Evolutionary conservation across 1,139 yeast genomes (phyloP).

Genomic region (Candida anutae): DNA sequence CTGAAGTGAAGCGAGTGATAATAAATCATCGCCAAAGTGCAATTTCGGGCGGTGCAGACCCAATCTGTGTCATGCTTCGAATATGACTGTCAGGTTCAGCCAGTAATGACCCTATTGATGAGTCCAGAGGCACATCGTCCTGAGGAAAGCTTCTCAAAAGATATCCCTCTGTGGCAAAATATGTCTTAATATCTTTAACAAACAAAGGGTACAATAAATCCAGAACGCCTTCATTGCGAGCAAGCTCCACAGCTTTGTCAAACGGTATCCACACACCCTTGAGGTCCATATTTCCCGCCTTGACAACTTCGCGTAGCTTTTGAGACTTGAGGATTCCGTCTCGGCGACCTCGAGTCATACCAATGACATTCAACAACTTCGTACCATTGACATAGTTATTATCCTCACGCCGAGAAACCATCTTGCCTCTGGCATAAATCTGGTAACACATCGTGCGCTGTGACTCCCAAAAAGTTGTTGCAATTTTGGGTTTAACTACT

Average conservation of each 20-base stretch:
- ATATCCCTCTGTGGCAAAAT: slow-evolving; percentile 22
- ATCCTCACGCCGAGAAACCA: slow-evolving; percentile 47
- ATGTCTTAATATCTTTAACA: slow-evolving; percentile 33
- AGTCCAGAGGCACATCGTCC: too few species aligned
- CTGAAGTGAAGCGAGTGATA: too few species aligned
- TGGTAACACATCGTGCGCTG: slow-evolving; percentile 42
- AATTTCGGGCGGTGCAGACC: too few species aligned
- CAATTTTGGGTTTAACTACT: slow-evolving; percentile 28
- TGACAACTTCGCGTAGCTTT: slow-evolving; percentile 36
- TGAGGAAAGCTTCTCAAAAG: too few species aligned
- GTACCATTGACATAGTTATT: slow-evolving; percentile 49
- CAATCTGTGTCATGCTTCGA: too few species aligned
- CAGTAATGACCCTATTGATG: too few species aligned
- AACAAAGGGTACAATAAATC: slow-evolving; percentile 38
- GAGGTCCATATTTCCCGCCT: slow-evolving; percentile 46
- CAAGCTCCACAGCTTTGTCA: slow-evolving; percentile 45
- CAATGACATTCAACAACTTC: slow-evolving; percentile 46
- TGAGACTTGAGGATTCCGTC: slow-evolving; percentile 50
- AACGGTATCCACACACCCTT: slow-evolving; percentile 55
- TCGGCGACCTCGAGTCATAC: slow-evolving; percentile 50
- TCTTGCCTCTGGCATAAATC: slow-evolving; percentile 36
- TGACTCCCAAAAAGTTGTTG: slow-evolving; percentile 44
- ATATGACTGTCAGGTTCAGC: too few species aligned
- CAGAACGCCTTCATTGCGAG: slow-evolving; percentile 40
- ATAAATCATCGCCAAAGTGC: too few species aligned